phyloP scores from a whole-genome alignment of 2,329 filamentous ascomycete genomes.

The Penicillium frequentans region DNA sequence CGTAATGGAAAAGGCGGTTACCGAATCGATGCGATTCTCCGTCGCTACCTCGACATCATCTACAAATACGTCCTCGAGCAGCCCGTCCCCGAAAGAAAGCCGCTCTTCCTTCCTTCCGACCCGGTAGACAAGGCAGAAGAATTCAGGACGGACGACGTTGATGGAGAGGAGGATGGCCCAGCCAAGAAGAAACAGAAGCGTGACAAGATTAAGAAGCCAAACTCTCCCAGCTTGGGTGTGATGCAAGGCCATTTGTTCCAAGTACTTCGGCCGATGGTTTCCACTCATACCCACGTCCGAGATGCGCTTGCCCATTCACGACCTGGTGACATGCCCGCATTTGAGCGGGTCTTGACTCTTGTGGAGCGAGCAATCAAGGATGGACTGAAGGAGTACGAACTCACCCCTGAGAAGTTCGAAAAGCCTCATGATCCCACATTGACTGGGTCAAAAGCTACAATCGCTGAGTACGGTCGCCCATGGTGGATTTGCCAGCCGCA shows the following conservation, averaged over 20 bases:
- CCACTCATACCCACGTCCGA: slow-evolving; percentile 76
- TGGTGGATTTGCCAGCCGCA: slow-evolving; percentile 92
- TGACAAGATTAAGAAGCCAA: slow-evolving; percentile 48
- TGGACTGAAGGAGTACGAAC: slow-evolving; percentile 68
- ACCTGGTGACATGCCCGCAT: slow-evolving; percentile 70
- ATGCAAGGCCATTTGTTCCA: slow-evolving; percentile 95
- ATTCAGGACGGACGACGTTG: slow-evolving; percentile 26
- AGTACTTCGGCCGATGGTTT: slow-evolving; percentile 78
- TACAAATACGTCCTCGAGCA: slow-evolving; percentile 72
- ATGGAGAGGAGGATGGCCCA: slow-evolving; percentile 49
- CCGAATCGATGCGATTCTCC: slow-evolving; percentile 80
- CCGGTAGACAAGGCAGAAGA: slow-evolving; percentile 26
- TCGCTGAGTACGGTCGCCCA: slow-evolving; percentile 73
- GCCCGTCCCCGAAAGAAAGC: slow-evolving; percentile 63
- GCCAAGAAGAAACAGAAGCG: slow-evolving; percentile 50
- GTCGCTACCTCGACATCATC: slow-evolving; percentile 88
- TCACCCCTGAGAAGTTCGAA: slow-evolving; percentile 40
- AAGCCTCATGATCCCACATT: slow-evolving; percentile 35
- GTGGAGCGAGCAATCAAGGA: slow-evolving; percentile 74
- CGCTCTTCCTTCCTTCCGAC: slow-evolving; percentile 69
- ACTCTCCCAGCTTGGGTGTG: slow-evolving; percentile 67
- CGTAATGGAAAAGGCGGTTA: slow-evolving; percentile 78
- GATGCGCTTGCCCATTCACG: slow-evolving; percentile 73
- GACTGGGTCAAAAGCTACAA: slow-evolving; percentile 57
- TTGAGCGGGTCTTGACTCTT: slow-evolving; percentile 72